These are phyloP conservation scores for Exophiala xenobiotica DNA, from an alignment of 2,329 filamentous ascomycete species.

Conservation along the genomic window DNA sequence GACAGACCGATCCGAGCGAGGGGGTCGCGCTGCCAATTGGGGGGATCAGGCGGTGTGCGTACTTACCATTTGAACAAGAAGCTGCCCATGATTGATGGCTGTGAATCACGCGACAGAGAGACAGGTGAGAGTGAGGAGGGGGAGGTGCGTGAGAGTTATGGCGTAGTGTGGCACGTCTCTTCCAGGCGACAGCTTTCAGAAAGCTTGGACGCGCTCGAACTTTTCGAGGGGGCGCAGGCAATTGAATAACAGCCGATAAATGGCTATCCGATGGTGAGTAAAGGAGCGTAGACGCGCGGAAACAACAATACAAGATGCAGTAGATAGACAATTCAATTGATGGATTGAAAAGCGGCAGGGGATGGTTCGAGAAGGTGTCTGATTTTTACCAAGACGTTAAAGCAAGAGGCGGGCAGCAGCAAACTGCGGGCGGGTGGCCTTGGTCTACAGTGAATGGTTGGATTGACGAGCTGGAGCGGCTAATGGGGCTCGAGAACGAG, in stretches of 20 bases:
- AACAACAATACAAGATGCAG: neutral
- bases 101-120: too few relatives aligned
- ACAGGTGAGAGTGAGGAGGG: slow-evolving; percentile 2
- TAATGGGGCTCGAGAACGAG: too few relatives aligned
- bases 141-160: slow-evolving; percentile 5
- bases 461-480: too few relatives aligned
- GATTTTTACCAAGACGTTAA: too few relatives aligned
- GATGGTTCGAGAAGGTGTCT: too few relatives aligned
- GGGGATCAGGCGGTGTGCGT: neutral
- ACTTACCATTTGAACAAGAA: slow-evolving; percentile 32
- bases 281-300: neutral
- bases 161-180: slow-evolving; percentile 8
- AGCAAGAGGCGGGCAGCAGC: neutral
- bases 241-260: neutral
- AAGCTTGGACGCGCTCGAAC: slow-evolving; percentile 15
- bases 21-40: slow-evolving; percentile 1
- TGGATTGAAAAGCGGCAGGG: neutral
- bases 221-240: neutral
- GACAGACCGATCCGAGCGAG: slow-evolving; percentile 7
- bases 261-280: neutral
- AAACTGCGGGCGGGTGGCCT: neutral
- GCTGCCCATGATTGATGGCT: slow-evolving; percentile 30
- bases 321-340: neutral
- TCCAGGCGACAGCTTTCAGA: slow-evolving; percentile 22
- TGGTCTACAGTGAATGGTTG: too few relatives aligned